phyloP scores from a whole-genome alignment of 116 monocot genomes.

The Posidonia oceanica region DNA sequence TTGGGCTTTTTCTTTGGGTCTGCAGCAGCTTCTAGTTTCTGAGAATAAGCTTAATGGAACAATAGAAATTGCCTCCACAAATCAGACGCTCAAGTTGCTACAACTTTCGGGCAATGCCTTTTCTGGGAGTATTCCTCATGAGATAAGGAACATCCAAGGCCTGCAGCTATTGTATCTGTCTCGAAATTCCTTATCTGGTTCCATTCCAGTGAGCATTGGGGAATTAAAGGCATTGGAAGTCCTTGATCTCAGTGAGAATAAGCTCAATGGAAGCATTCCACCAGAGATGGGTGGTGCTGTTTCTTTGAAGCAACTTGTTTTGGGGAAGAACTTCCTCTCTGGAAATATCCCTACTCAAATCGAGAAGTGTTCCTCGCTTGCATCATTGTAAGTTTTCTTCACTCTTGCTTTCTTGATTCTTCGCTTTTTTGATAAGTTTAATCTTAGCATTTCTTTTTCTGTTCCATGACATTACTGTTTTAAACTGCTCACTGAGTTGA shows the following conservation, averaged over 20 bases:
- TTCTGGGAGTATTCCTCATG: constrained; percentile 30
- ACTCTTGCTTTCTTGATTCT: background rate
- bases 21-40: constrained; percentile 38
- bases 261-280: constrained; percentile 48
- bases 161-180: constrained; percentile 50
- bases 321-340: constrained; percentile 36
- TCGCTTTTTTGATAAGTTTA: background rate
- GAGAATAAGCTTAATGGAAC: constrained; percentile 36
- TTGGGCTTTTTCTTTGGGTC: constrained; percentile 43
- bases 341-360: constrained; percentile 53
- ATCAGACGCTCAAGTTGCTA: constrained; percentile 17
- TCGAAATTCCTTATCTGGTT: constrained; percentile 26
- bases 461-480: background rate
- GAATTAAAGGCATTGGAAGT: constrained; percentile 21
- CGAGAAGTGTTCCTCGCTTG: constrained; percentile 46
- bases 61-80: constrained; percentile 12
- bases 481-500: background rate
- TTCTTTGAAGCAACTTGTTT: constrained; percentile 30
- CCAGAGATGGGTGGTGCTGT: constrained; percentile 34
- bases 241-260: constrained; percentile 48
- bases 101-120: constrained; percentile 58
- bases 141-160: constrained; percentile 20
- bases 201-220: constrained; percentile 34
- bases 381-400: constrained; percentile 42
- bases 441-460: background rate